These are phyloP conservation scores for Xylaria sp. DNA, from an alignment of 2,329 filamentous ascomycete species.

Conservation along the genomic window DNA sequence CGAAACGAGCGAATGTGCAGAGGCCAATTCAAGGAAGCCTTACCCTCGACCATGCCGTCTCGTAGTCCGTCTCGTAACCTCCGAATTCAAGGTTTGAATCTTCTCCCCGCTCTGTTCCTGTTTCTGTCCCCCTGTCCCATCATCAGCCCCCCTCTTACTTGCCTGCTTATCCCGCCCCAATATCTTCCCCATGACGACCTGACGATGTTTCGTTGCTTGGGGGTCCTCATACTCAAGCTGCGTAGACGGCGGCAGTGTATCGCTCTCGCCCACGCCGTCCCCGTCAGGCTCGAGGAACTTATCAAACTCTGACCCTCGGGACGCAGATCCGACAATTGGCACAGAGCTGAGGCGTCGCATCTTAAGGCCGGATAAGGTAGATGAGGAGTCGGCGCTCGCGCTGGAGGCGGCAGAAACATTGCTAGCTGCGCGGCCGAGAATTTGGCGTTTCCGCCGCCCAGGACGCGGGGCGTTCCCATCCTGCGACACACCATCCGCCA, in stretches of 20 bases:
- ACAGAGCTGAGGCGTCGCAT: slow-evolving; percentile 23
- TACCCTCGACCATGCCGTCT: slow-evolving; percentile 26
- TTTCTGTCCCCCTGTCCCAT: background rate
- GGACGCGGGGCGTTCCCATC: slow-evolving; percentile 26
- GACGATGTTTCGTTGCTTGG: slow-evolving; percentile 48
- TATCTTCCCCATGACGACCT: slow-evolving; percentile 36
- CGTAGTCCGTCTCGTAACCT: slow-evolving; percentile 25
- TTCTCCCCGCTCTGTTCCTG: slow-evolving; percentile 10
- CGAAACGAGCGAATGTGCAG: background rate
- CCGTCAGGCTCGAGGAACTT: slow-evolving; percentile 31
- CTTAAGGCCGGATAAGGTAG: slow-evolving; percentile 19
- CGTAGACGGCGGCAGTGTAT: slow-evolving; percentile 50
- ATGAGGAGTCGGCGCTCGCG: slow-evolving; percentile 49
- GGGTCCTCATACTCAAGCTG: slow-evolving; percentile 61
- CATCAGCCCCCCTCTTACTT: background rate
- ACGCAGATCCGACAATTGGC: background rate
- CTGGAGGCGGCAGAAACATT: slow-evolving; percentile 60
- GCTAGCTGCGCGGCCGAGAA: slow-evolving; percentile 64
- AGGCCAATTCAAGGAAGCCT: background rate
- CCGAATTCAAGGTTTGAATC: slow-evolving; percentile 6
- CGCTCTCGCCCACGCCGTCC: slow-evolving; percentile 5
- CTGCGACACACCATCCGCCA: slow-evolving; percentile 21
- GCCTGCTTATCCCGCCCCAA: slow-evolving; percentile 12
- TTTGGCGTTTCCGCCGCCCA: slow-evolving; percentile 50
- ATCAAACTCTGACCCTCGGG: slow-evolving; percentile 15